Evolutionary conservation across 2,329 filamentous ascomycete genomes (phyloP), one percentile per base, ranked within the genome.

Genomic region (Nigrospora sphaerica): DNA sequence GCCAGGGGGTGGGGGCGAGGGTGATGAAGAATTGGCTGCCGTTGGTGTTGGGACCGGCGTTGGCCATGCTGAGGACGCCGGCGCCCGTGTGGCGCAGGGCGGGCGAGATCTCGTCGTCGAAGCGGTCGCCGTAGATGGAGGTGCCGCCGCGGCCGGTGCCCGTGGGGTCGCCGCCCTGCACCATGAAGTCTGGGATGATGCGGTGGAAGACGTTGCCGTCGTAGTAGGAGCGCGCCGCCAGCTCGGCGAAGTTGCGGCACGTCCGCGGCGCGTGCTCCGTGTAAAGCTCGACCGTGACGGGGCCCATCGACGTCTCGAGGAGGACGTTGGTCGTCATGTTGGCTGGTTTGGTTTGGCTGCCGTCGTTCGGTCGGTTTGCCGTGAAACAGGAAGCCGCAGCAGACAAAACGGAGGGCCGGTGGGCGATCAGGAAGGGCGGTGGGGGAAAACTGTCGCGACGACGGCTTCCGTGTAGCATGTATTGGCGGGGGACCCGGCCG

Each of bases 21-120:
- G 93, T 98, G 55, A 98, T 95, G 60, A 98, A 98, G 64, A 98
- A 98, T 64, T 98, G 93, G 60, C 86, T 93, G 12, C 87, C 93
- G 62, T 98, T 98, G 34, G 91, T 96, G 59, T 92, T 90, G 0
- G 90, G 89, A 0, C 93, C 93, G 0, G 93, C 92, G 64, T 98
- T 98, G 13, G 93, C 93, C 93, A 98, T 98, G 63, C 88, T 95
- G 47, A 97, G 75, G 0, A 91, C 97, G 64, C 95, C 98, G 2
- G 93, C 86, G 69, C 93, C 95, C 69, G 98, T 93, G 61, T 98
- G 93, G 64, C 86, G 88, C 51, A 98, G 68, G 16, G 81, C 86
- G 13, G 42, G 42, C 55, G 86, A 90, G 57, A 98, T 95, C 64
- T 98, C 93, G 62, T 98, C 93, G 58, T 86, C 87, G 58, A 95